These are phyloP conservation scores for Phytophthora lateralis DNA, from an alignment of 352 stramenopile genomes.

Conservation along the genomic window DNA sequence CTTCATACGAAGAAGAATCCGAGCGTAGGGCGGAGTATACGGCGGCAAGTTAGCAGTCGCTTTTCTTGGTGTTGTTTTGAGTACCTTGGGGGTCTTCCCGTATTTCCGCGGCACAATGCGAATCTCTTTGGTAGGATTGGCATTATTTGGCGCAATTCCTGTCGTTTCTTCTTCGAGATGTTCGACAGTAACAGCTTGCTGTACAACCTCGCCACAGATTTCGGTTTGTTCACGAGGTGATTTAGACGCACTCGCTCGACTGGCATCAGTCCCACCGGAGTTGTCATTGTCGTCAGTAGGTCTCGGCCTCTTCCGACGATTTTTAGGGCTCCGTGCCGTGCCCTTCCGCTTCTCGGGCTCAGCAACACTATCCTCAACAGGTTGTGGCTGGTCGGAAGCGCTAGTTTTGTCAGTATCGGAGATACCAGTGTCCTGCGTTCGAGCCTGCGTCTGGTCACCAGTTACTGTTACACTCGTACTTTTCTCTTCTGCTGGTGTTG, in stretches of 20 bases:
- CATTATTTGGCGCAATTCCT: background rate
- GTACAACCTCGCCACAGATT: background rate
- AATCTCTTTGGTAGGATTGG: background rate
- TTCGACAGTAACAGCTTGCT: slow-evolving; percentile 1
- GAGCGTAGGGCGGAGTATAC: slow-evolving; percentile 17
- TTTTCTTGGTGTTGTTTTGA: slow-evolving; percentile 16
- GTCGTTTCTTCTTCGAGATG: background rate
- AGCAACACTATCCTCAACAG: background rate
- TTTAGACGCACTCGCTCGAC: background rate
- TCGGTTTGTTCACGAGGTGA: background rate
- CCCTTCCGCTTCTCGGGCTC: background rate
- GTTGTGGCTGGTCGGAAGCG: background rate
- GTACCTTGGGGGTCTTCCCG: slow-evolving; percentile 29
- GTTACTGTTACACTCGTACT: background rate
- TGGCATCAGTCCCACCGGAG: slow-evolving; percentile 4
- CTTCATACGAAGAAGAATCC: slow-evolving; percentile 5
- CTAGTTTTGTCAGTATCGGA: background rate
- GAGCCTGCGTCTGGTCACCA: background rate
- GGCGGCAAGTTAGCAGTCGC: slow-evolving; percentile 9
- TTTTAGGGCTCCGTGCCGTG: slow-evolving; percentile 3
- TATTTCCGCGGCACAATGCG: slow-evolving; percentile 21
- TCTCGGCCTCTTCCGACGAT: slow-evolving; percentile 3
- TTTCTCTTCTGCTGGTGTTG: background rate
- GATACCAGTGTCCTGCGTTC: background rate
- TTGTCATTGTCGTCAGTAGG: slow-evolving; percentile 4